Evolutionary conservation across 2,329 filamentous ascomycete genomes (phyloP), one percentile per base, ranked within the genome.

Genomic region (Diaporthe destruens): DNA sequence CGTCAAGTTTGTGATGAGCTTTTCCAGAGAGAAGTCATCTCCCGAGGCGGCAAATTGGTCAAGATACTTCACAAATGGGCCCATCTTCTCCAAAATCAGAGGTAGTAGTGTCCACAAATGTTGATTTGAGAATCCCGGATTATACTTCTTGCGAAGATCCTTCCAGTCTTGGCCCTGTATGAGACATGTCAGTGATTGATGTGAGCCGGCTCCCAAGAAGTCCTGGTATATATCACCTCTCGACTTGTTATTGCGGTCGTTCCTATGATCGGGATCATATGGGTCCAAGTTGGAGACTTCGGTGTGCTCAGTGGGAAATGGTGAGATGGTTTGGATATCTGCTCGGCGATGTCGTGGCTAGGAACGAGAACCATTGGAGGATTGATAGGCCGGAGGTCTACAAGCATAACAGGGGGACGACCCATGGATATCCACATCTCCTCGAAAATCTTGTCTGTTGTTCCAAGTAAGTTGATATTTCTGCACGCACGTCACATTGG

Each of bases 151-250:
- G 20, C 59, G 59, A 7, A 65, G 59, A 49, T 49, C 29, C 29
- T 65, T 65, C 59, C 59, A 65, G 11, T 51, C 59, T 65, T 65
- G 59, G 18, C 59, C 59, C 59, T 65, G 59, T 0, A 11, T n/a
- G 6, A 23, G 8, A 32, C 1, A 16, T 16, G 18, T 63, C 3
- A 34, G 11, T 63, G 39, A 23, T 12, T 18, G 25, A 8, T 14
- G 18, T 20, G 16, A 2, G 14, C 2, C 57, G 3, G 25, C 6
- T n/a, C 14, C 7, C 5, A 42, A 39, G 34, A 36, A 12, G 32
- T 4, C 25, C 9, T 47, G 34, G 2, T 1, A 14, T 12, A 2
- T n/a, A 29, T 65, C 12, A 65, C 59, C 16, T 65, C 59, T 34
- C 5, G 11, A 18, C 59, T 20, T 6, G 34, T 6, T 8, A 65